These are phyloP conservation scores for Gossypium lobatum DNA, from an alignment of 441 rosid genomes.

Conservation along the genomic window DNA sequence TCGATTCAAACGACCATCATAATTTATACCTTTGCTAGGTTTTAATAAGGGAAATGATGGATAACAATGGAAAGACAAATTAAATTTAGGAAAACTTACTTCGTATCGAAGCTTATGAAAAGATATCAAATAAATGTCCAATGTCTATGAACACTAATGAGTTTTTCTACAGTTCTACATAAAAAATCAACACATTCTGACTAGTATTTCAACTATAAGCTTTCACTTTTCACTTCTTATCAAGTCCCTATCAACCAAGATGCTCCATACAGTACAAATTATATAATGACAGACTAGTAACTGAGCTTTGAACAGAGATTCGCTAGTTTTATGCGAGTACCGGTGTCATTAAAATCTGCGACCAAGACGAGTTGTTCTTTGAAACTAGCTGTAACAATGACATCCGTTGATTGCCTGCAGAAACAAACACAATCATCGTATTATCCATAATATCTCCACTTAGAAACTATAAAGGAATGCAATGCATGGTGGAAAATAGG, in stretches of 20 bases:
- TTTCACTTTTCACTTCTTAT: background rate
- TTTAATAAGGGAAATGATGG: no score
- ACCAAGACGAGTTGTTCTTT: background rate
- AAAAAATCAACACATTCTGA: background rate
- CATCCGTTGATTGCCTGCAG: conserved; percentile 6
- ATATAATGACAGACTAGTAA: background rate
- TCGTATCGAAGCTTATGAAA: background rate
- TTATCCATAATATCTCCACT: no score
- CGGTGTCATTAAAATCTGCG: background rate
- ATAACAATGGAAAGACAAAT: no score
- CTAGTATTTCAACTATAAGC: background rate
- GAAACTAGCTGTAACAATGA: background rate
- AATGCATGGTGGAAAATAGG: background rate
- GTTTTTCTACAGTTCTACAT: background rate
- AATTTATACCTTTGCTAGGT: no score
- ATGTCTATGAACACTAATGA: background rate
- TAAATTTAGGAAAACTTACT: background rate
- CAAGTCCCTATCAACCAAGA: background rate
- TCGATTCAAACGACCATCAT: no score
- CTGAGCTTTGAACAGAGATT: background rate
- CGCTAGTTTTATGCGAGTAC: background rate
- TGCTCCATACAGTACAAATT: background rate
- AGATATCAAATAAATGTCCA: background rate
- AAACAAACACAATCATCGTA: background rate
- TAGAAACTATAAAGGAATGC: background rate